These are phyloP conservation scores for Juncus effusus DNA, from an alignment of 176 grass and related monocot species.

Conservation along the genomic window DNA sequence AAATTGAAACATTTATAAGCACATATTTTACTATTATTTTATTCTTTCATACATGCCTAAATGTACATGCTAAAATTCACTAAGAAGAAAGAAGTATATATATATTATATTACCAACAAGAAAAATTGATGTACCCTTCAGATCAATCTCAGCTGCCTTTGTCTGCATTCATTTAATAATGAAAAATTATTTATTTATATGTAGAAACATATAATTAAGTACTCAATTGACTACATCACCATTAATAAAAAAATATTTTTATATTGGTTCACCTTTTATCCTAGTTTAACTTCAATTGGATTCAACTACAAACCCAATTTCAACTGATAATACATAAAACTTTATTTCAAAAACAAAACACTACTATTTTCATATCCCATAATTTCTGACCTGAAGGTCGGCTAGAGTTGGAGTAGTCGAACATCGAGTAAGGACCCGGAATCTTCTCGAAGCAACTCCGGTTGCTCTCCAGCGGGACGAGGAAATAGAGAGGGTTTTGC, in stretches of 20 bases:
- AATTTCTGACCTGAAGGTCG: neutral
- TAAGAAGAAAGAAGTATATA: constrained; percentile 1
- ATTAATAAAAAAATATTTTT: neutral
- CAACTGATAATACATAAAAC: neutral
- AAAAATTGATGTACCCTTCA: constrained; percentile 50
- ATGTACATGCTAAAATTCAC: neutral
- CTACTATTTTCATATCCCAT: neutral
- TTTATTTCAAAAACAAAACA: neutral
- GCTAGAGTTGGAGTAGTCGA: neutral
- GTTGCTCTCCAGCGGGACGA: neutral
- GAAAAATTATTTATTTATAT: neutral
- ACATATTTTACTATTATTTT: neutral
- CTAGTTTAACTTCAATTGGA: neutral
- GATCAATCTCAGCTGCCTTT: constrained; percentile 35
- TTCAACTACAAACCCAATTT: neutral
- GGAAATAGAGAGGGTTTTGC: constrained; percentile 13
- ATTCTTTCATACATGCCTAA: neutral
- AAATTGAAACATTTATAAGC: constrained; percentile 1
- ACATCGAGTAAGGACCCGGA: neutral
- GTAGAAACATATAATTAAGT: neutral
- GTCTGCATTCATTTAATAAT: constrained; percentile 35
- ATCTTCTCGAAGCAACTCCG: constrained; percentile 6
- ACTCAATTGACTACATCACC: neutral
- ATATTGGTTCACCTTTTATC: neutral
- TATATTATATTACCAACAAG: constrained; percentile 34